These are phyloP conservation scores for Fraxinus sp. DNA, from an alignment of 305 asterid species.

Conservation along the genomic window DNA sequence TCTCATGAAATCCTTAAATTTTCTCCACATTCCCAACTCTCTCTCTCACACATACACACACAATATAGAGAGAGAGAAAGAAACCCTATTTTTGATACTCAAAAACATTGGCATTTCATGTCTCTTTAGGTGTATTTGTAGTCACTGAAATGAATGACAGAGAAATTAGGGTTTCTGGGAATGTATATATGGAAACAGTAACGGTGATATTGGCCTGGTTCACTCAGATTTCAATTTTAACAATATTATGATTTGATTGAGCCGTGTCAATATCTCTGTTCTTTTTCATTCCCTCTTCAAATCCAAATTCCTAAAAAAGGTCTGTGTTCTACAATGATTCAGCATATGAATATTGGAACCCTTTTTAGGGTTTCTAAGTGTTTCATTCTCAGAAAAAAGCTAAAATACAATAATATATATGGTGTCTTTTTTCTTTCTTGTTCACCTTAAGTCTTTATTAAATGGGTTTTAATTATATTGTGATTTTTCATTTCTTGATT, in stretches of 20 bases:
- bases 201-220: slow-evolving; percentile 51
- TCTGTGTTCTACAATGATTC: not conserved
- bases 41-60: not conserved
- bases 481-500: not conserved
- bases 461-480: not conserved
- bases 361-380: not conserved
- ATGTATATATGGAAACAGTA: slow-evolving; percentile 26
- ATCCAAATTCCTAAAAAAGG: not conserved
- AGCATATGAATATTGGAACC: not conserved
- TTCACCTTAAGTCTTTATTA: not conserved
- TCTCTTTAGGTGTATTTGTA: not conserved
- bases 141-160: not conserved
- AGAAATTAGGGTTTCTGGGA: slow-evolving; percentile 1
- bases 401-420: not conserved
- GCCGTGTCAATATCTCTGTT: slow-evolving; percentile 52
- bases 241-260: slow-evolving; percentile 36
- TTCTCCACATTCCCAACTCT: slow-evolving; percentile 34
- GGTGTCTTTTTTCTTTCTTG: too few relatives aligned
- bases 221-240: slow-evolving; percentile 34
- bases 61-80: not conserved
- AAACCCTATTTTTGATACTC: not conserved
- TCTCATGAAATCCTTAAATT: slow-evolving; percentile 21
- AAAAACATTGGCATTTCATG: not conserved
- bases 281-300: slow-evolving; percentile 28
- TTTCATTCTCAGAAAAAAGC: not conserved